Evolutionary conservation across 352 stramenopile genomes (phyloP).

Genomic region (Blastocystis sp.): DNA sequence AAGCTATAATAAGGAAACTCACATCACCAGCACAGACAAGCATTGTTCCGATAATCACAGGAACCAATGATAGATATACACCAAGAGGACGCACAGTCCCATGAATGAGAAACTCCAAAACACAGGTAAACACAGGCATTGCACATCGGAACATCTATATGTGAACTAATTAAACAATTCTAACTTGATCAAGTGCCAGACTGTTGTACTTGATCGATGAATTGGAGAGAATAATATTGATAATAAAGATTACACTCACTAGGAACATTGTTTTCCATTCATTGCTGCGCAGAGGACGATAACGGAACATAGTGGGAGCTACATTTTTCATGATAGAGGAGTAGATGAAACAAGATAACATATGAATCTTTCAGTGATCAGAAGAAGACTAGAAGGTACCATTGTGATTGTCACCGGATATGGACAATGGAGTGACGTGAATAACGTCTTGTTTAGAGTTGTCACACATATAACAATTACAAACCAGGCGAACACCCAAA

Average conservation of each 20-base stretch:
- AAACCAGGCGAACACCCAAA: constrained; percentile 64
- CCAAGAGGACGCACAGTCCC: constrained; percentile 20
- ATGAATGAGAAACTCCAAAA: constrained; percentile 58
- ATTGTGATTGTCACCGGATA: constrained; percentile 65
- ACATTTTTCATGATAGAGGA: constrained; percentile 67
- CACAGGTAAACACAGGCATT: constrained; percentile 58
- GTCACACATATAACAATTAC: constrained; percentile 56
- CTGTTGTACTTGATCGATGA: constrained; percentile 62
- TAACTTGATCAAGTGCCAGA: constrained; percentile 53
- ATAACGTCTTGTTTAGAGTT: constrained; percentile 64
- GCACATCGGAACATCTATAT: constrained; percentile 61
- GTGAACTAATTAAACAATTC: not conserved
- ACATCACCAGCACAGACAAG: constrained; percentile 65
- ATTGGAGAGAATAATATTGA: constrained; percentile 62
- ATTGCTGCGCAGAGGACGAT: not conserved
- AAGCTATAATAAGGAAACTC: not conserved
- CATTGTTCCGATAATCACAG: constrained; percentile 68
- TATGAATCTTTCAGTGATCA: constrained; percentile 34
- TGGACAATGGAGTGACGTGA: constrained; percentile 33
- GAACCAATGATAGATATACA: constrained; percentile 61
- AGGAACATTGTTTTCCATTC: constrained; percentile 56
- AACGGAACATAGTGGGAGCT: constrained; percentile 1
- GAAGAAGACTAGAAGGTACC: not conserved
- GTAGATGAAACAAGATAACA: constrained; percentile 61
- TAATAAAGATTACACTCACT: constrained; percentile 62